phyloP scores from a whole-genome alignment of 2,329 filamentous ascomycete genomes.

The Microdochium bolleyi region DNA sequence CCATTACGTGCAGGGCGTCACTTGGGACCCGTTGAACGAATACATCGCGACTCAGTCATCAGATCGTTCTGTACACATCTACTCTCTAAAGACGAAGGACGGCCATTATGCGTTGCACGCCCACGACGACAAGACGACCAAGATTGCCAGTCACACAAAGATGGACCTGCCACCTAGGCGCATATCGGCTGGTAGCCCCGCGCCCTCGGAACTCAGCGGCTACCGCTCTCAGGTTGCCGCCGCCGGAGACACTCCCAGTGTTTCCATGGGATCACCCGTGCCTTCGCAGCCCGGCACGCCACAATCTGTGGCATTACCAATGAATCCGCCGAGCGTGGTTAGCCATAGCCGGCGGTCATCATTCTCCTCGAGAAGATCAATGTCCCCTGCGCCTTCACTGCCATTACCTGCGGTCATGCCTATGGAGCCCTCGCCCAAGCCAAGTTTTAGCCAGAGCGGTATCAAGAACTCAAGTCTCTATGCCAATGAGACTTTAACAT shows the following conservation, averaged over 20 bases:
- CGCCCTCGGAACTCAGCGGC: conserved; percentile 67
- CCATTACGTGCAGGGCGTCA: conserved; percentile 96
- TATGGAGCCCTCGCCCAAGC: conserved; percentile 80
- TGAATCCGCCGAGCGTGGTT: conserved; percentile 88
- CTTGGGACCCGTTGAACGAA: conserved; percentile 97
- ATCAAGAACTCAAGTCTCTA: conserved; percentile 86
- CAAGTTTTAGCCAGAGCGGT: conserved; percentile 48
- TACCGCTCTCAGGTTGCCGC: conserved; percentile 57
- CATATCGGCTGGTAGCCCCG: conserved; percentile 86
- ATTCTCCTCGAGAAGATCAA: conserved; percentile 80
- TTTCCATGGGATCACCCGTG: conserved; percentile 69
- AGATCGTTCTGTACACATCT: conserved; percentile 95
- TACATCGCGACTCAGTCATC: conserved; percentile 98
- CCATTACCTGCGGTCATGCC: conserved; percentile 94
- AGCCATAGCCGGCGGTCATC: conserved; percentile 93
- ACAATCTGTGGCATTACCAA: conserved; percentile 78
- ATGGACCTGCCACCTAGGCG: conserved; percentile 89
- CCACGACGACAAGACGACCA: conserved; percentile 60
- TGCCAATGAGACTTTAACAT: conserved; percentile 92
- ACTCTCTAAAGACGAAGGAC: conserved; percentile 92
- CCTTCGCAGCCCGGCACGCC: conserved; percentile 92
- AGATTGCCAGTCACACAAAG: conserved; percentile 68
- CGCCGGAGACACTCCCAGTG: conserved; percentile 37
- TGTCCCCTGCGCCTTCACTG: conserved; percentile 87
- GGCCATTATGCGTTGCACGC: conserved; percentile 75